Evolutionary conservation across 1,139 yeast genomes (phyloP), one percentile per base, ranked within the genome.

Genomic region (Taiozyma sp.): DNA sequence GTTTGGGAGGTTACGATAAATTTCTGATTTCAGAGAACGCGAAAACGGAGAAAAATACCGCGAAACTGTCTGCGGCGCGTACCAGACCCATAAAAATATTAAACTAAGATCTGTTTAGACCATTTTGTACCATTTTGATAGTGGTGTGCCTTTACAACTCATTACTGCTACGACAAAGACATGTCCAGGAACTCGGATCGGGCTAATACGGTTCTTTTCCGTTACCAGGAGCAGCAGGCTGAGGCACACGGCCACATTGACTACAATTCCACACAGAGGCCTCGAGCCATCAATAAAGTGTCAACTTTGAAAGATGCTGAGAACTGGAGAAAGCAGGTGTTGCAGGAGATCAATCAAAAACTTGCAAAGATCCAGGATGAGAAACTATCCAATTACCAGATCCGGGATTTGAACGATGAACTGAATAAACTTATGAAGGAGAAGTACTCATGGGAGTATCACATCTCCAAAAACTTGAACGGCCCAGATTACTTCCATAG

Each of bases 171-270:
- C 5, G 27, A 24, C 27, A 10, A 16, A 43, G 27, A 9, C 36
- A 87, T 87, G 96, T 85, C 95, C 43, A 72, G 95, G 57, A 87
- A 86, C 62, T 78, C 78, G 45, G 95, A 88, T 60, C 87, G 84
- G 64, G 85, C 93, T 5, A 87, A 85, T 65, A 80, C 92, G 0
- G 77, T 84, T 53, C 77, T 88, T 55, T 81, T 80, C 61, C 72
- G 90, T 48, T 83, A 75, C 63, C 86, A 86, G 56, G 84, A 78
- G 51, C 79, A 79, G 54, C 79, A 79, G 61, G 84, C 82, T 10
- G 79, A 75, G 46, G 82, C 81, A 47, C 72, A 78, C 5, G 88
- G 89, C 1, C 80, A 81, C 43, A 71, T 82, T 46, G 87, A 83
- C 56, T 73, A 76, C 52, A 74, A 83, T 51, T 80, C 87, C 9